Conservation (phyloP, 805 yeast genomes). For the Candida arabinofermentans region DNA sequence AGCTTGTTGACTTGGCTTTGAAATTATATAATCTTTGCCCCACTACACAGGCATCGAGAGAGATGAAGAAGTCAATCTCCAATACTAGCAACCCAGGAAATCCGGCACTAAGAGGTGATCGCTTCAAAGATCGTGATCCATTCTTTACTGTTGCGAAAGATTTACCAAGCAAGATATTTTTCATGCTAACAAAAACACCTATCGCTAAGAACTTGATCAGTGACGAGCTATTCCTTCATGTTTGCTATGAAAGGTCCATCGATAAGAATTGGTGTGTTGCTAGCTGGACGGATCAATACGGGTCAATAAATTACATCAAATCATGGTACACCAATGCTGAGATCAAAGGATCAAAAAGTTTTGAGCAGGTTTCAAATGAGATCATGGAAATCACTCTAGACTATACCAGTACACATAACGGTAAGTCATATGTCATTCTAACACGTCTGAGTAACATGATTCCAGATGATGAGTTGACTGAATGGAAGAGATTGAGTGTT, state of each 20-base stretch:
- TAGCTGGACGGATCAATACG: slow-evolving; percentile 86
- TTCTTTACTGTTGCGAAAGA: slow-evolving; percentile 39
- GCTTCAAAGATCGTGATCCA: slow-evolving; percentile 26
- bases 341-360: slow-evolving; percentile 31
- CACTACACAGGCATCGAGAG: slow-evolving; percentile 5
- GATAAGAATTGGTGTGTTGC: slow-evolving; percentile 84
- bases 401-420: slow-evolving; percentile 40
- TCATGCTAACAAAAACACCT: slow-evolving; percentile 38
- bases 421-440: slow-evolving; percentile 59
- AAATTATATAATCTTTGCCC: slow-evolving; percentile 59
- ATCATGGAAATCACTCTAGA: slow-evolving; percentile 58
- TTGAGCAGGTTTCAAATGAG: slow-evolving; percentile 59
- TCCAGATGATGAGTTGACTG: slow-evolving; percentile 77
- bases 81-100: neutral
- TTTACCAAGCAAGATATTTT: slow-evolving; percentile 39
- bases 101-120: neutral
- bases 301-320: slow-evolving; percentile 55
- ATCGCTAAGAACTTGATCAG: slow-evolving; percentile 37
- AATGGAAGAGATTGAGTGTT: slow-evolving; percentile 71
- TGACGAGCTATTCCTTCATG: slow-evolving; percentile 78
- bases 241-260: slow-evolving; percentile 78
- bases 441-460: slow-evolving; percentile 70
- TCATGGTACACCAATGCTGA: slow-evolving; percentile 50
- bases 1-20: slow-evolving; percentile 43
- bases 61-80: neutral